Evolutionary conservation across 495 filamentous ascomycete genomes (phyloP), one percentile per base, ranked within the genome.

Genomic region (Astrothelium macrocarpum): DNA sequence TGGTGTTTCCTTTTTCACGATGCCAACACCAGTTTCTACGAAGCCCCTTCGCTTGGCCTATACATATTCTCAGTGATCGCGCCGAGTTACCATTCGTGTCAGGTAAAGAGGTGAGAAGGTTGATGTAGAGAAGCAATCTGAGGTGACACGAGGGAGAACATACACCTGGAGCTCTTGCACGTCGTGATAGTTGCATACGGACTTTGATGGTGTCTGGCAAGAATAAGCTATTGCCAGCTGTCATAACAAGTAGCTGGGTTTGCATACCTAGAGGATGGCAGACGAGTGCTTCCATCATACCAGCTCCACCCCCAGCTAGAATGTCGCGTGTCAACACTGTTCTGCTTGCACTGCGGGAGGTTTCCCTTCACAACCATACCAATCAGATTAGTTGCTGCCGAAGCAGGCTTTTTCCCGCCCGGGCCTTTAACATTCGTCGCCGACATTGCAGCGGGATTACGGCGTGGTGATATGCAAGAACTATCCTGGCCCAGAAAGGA

Each of bases 231-330:
- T 20, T 56, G 16, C 60, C 23, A 10, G 10, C 3, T 59, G 45
- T 31, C 18, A 63, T 31, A 25, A 60, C 43, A 36, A n/a, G 36
- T 34, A 26, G 31, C 61, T 10, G 20, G 25, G 4, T 65, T n/a
- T 10, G 75, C 82, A 66, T 81, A 95, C 90, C 90, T 32, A 99
- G 82, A 63, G 95, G 95, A 80, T 99, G 95, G 77, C 95, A 99
- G 64, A 83, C 90, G 59, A 99, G 85, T 31, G 95, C 95, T 78
- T 99, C 95, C 90, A 97, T 97, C 90, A 97, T 96, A 72, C 95
- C 95, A 61, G 95, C 95, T 72, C 90, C 92, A 73, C 95, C 95
- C 73, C 95, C 95, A 78, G 95, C 94, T 97, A 71, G 49, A 67
- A 31, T 32, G 58, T 28, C 32, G 28, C 53, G 26, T 56, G 39